These are phyloP conservation scores for Alternaria solani DNA, from an alignment of 2,329 filamentous ascomycete species.

Conservation along the genomic window DNA sequence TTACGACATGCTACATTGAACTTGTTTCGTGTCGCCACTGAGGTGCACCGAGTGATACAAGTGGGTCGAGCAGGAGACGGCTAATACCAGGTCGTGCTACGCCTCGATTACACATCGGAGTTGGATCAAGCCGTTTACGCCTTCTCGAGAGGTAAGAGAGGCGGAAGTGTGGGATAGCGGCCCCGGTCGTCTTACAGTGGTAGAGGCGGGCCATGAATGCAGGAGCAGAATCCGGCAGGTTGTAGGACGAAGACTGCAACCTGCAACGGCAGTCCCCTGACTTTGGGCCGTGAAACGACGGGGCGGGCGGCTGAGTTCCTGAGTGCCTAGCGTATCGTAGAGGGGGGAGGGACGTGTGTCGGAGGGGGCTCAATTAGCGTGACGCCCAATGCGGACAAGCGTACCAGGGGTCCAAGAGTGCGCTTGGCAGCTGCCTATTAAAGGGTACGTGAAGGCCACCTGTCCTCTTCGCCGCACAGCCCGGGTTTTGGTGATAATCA, in stretches of 20 bases:
- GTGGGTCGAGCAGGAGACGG: slow-evolving; percentile 29
- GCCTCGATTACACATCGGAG: slow-evolving; percentile 19
- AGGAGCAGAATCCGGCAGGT: slow-evolving; percentile 18
- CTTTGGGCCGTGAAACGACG: slow-evolving; percentile 35
- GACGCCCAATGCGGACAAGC: slow-evolving; percentile 20
- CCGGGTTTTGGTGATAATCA: slow-evolving; percentile 33
- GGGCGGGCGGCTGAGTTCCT: slow-evolving; percentile 32
- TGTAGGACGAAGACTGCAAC: slow-evolving; percentile 21
- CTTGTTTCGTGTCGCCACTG: slow-evolving; percentile 42
- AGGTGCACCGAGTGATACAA: slow-evolving; percentile 33
- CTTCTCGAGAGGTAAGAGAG: background rate
- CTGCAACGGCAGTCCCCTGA: slow-evolving; percentile 25
- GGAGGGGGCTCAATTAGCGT: slow-evolving; percentile 14
- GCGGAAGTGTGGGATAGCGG: background rate
- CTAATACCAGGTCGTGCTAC: slow-evolving; percentile 22
- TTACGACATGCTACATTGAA: slow-evolving; percentile 36
- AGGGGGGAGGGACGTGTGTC: slow-evolving; percentile 15
- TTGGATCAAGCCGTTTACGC: slow-evolving; percentile 11
- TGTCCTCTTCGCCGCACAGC: slow-evolving; percentile 37
- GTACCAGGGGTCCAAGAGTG: slow-evolving; percentile 23
- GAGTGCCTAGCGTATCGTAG: slow-evolving; percentile 20
- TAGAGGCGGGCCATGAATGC: slow-evolving; percentile 12
- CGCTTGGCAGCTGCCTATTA: slow-evolving; percentile 39
- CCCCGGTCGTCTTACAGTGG: background rate
- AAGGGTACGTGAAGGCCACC: slow-evolving; percentile 48